phyloP scores from a whole-genome alignment of 1,284 basidiomycete genomes.

The Ceratorhiza oryzae-sativae region DNA sequence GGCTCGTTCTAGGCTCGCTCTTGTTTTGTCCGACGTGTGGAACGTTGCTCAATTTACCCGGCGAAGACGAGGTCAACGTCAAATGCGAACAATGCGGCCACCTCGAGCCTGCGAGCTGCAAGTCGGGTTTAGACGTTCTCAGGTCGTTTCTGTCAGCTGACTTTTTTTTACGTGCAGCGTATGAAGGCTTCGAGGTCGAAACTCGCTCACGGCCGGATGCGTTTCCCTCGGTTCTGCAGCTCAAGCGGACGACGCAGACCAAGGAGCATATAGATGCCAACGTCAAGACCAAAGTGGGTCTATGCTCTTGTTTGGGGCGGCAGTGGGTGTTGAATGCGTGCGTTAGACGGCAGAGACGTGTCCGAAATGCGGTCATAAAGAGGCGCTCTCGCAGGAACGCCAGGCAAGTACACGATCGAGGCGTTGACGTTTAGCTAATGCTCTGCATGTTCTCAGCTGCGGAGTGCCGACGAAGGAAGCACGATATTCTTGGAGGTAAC shows the following conservation, averaged over 20 bases:
- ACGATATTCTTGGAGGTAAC: constrained; percentile 62
- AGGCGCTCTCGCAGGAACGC: constrained; percentile 79
- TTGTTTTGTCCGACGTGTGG: constrained; percentile 95
- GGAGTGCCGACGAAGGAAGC: constrained; percentile 89
- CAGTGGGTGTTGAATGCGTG: constrained; percentile 32
- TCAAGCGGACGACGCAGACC: constrained; percentile 91
- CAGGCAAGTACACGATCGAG: constrained; percentile 59
- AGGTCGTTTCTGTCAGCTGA: not conserved
- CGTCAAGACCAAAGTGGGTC: constrained; percentile 70
- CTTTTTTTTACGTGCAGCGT: constrained; percentile 70
- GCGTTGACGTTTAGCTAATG: constrained; percentile 6
- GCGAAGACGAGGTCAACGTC: constrained; percentile 77
- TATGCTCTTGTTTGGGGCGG: constrained; percentile 20
- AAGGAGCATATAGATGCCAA: constrained; percentile 79
- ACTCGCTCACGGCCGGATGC: constrained; percentile 93
- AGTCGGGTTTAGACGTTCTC: constrained; percentile 50
- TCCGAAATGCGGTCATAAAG: constrained; percentile 84
- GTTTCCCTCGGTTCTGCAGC: constrained; percentile 87
- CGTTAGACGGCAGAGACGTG: constrained; percentile 89
- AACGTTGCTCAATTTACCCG: constrained; percentile 84
- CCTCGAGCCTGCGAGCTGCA: constrained; percentile 86
- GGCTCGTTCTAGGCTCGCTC: constrained; percentile 70
- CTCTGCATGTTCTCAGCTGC: constrained; percentile 62
- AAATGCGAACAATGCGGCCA: constrained; percentile 89
- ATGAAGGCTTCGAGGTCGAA: constrained; percentile 89